Evolutionary conservation across 164 flowering plant species (phyloP).

Genomic region (Taxillus chinensis): DNA sequence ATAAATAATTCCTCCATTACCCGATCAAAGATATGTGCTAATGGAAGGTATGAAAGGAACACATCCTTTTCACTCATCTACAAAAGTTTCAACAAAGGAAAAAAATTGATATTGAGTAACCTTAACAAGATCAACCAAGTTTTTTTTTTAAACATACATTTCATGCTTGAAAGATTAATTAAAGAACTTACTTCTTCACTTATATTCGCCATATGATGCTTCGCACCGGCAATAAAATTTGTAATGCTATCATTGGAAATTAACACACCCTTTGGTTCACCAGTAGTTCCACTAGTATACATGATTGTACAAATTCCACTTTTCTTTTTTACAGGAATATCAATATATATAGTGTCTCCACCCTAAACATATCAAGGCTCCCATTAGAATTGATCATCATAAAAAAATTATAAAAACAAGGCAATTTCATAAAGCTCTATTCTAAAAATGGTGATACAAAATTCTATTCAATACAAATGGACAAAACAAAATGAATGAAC

Average conservation of each 20-base stretch:
- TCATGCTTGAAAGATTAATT: not conserved
- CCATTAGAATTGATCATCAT: not conserved
- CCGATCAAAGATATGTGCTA: conserved; percentile 94
- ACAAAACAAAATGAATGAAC: too few species aligned
- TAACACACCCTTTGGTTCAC: conserved; percentile 96
- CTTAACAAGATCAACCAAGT: too few species aligned
- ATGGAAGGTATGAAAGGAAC: conserved; percentile 82
- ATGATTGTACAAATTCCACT: conserved; percentile 85
- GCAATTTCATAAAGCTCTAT: not conserved
- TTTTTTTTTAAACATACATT: too few species aligned
- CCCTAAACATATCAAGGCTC: not conserved
- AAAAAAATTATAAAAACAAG: not conserved
- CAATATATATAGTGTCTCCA: conserved; percentile 43
- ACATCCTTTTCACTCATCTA: conserved; percentile 69
- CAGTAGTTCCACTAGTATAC: conserved; percentile 99
- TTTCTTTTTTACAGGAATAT: conserved; percentile 54
- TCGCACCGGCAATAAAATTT: conserved; percentile 61
- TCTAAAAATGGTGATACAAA: too few species aligned
- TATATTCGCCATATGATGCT: conserved; percentile 39
- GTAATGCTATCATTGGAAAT: conserved; percentile 74
- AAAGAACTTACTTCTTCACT: conserved; percentile 50
- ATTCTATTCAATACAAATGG: too few species aligned
- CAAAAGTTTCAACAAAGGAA: conserved; percentile 5
- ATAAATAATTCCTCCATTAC: conserved; percentile 81
- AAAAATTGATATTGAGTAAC: not conserved